Conservation (phyloP, 495 filamentous ascomycete species). For the Hypoxylon perforatum region DNA sequence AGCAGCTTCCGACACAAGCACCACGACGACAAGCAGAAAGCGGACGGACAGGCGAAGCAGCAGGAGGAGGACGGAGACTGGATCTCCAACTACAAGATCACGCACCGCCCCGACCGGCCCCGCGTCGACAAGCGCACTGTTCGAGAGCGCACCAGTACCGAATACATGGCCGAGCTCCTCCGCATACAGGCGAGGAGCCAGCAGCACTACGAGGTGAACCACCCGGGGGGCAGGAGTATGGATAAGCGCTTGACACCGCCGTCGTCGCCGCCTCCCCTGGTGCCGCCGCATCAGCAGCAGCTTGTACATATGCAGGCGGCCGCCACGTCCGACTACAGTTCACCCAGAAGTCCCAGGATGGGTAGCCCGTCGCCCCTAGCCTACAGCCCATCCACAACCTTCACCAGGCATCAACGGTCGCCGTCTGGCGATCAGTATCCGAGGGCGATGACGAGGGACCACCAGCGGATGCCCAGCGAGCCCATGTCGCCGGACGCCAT, state of each 20-base stretch:
- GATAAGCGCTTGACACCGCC: not conserved
- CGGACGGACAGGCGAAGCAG: not conserved
- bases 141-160: conserved; percentile 12
- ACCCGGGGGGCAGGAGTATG: not conserved
- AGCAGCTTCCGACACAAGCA: conserved; percentile 28
- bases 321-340: conserved; percentile 16
- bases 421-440: not conserved
- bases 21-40: conserved; percentile 15
- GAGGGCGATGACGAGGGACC: not conserved
- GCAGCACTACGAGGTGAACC: not conserved
- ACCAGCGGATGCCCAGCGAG: not conserved
- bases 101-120: conserved; percentile 41
- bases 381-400: not conserved
- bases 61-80: conserved; percentile 18
- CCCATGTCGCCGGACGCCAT: conserved; percentile 3
- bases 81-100: conserved; percentile 30
- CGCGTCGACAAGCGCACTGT: conserved; percentile 18
- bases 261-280: too few species aligned
- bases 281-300: too few species aligned
- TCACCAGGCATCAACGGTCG: not conserved
- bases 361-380: not conserved
- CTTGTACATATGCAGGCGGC: too few species aligned
- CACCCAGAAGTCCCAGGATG: conserved; percentile 19
- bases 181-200: conserved; percentile 25
- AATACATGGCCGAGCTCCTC: conserved; percentile 22